These are phyloP conservation scores for Rubus parviflorus DNA, from an alignment of 306 rosid genomes.

Conservation along the genomic window DNA sequence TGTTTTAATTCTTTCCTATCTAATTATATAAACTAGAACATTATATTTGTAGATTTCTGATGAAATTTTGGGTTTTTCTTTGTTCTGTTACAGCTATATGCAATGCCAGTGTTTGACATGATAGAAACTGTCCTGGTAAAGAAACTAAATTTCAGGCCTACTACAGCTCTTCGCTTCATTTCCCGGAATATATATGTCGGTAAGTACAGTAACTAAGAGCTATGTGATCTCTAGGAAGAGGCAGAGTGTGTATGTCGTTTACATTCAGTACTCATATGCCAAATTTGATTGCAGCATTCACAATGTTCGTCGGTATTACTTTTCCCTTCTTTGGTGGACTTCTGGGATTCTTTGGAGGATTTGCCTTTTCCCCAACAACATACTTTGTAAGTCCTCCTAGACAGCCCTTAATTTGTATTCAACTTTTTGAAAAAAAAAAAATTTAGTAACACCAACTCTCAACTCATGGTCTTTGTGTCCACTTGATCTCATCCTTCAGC, in stretches of 20 bases:
- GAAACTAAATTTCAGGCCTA: conserved; percentile 49
- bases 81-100: conserved; percentile 45
- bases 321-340: conserved; percentile 74
- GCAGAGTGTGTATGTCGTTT: neutral
- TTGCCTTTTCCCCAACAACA: conserved; percentile 79
- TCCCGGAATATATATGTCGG: conserved; percentile 64
- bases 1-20: neutral
- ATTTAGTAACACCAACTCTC: neutral
- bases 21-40: neutral
- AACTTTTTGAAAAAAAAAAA: no score
- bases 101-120: conserved; percentile 88
- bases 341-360: conserved; percentile 77
- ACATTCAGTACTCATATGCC: neutral
- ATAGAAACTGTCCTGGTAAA: conserved; percentile 61
- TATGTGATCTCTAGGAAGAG: neutral
- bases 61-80: conserved; percentile 31
- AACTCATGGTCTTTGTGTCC: neutral
- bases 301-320: conserved; percentile 66
- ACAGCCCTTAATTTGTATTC: neutral
- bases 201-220: conserved; percentile 25
- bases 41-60: neutral
- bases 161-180: conserved; percentile 39
- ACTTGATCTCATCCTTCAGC: conserved; percentile 37
- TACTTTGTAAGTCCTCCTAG: conserved; percentile 52
- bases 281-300: conserved; percentile 51